phyloP scores from a whole-genome alignment of 306 rosid species.

The Gillenia trifoliata region DNA sequence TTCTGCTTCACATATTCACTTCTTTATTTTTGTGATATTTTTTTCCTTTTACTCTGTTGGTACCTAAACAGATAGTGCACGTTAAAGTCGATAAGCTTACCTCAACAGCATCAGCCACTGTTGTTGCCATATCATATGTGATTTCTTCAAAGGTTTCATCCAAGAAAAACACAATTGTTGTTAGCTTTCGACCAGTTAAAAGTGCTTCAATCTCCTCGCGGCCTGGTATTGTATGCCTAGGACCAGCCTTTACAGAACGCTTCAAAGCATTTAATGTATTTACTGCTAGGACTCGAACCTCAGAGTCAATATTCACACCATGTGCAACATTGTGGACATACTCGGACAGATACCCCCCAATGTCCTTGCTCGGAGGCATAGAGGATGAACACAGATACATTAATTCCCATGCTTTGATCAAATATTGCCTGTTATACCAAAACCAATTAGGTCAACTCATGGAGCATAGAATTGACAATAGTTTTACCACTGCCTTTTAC shows the following conservation, averaged over 20 bases:
- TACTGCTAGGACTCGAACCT: slow-evolving; percentile 67
- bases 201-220: slow-evolving; percentile 92
- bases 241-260: slow-evolving; percentile 91
- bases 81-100: slow-evolving; percentile 34
- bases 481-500: slow-evolving; percentile 5
- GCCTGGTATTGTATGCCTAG: slow-evolving; percentile 79
- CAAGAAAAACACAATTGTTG: slow-evolving; percentile 84
- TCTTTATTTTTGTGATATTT: background rate
- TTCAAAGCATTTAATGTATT: slow-evolving; percentile 81
- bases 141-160: slow-evolving; percentile 99
- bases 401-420: slow-evolving; percentile 92
- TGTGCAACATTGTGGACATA: slow-evolving; percentile 77
- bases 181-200: slow-evolving; percentile 77
- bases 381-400: slow-evolving; percentile 85
- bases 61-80: background rate
- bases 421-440: slow-evolving; percentile 53
- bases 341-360: slow-evolving; percentile 79
- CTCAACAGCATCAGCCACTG: slow-evolving; percentile 94
- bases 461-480: slow-evolving; percentile 9
- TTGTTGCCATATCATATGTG: slow-evolving; percentile 84
- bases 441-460: slow-evolving; percentile 12
- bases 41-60: background rate
- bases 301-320: slow-evolving; percentile 51
- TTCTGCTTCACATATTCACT: background rate
- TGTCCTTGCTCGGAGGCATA: slow-evolving; percentile 95